These are phyloP conservation scores for Aspergillus puulaauensis DNA, from an alignment of 2,329 filamentous ascomycete genomes.

Conservation along the genomic window DNA sequence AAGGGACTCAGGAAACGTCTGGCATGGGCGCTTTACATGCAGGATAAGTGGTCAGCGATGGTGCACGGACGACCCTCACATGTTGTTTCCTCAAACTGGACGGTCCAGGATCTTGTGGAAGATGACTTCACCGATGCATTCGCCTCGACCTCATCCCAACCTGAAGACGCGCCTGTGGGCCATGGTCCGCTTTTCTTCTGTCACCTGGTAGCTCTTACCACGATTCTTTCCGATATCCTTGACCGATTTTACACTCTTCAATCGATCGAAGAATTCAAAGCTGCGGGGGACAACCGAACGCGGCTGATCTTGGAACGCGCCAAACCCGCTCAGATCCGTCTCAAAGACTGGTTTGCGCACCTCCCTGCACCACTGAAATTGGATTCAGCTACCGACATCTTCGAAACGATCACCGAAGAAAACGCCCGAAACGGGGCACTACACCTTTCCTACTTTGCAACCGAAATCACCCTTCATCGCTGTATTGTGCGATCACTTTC, in stretches of 20 bases:
- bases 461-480: conserved; percentile 88
- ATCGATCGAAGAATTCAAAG: conserved; percentile 46
- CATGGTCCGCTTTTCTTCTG: conserved; percentile 50
- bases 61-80: conserved; percentile 85
- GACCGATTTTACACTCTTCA: conserved; percentile 53
- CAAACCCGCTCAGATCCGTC: conserved; percentile 53
- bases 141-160: conserved; percentile 22
- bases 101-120: conserved; percentile 54
- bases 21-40: conserved; percentile 90
- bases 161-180: conserved; percentile 36
- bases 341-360: conserved; percentile 54
- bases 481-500: conserved; percentile 81
- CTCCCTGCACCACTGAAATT: conserved; percentile 51
- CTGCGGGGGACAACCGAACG: conserved; percentile 45
- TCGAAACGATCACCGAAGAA: conserved; percentile 42
- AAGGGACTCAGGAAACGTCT: conserved; percentile 79
- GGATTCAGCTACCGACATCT: conserved; percentile 49
- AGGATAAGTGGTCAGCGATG: conserved; percentile 88
- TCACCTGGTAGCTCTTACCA: conserved; percentile 53
- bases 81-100: conserved; percentile 70
- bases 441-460: conserved; percentile 89
- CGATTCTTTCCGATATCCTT: conserved; percentile 52
- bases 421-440: conserved; percentile 63
- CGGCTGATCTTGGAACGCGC: conserved; percentile 52
- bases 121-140: conserved; percentile 43